Percentiles rank a stretch among this genome's conserved stretches.
Evolutionary conservation across 192 early-diverging fungal species (phyloP).

Genomic region (Ambispora gerdemannii): DNA sequence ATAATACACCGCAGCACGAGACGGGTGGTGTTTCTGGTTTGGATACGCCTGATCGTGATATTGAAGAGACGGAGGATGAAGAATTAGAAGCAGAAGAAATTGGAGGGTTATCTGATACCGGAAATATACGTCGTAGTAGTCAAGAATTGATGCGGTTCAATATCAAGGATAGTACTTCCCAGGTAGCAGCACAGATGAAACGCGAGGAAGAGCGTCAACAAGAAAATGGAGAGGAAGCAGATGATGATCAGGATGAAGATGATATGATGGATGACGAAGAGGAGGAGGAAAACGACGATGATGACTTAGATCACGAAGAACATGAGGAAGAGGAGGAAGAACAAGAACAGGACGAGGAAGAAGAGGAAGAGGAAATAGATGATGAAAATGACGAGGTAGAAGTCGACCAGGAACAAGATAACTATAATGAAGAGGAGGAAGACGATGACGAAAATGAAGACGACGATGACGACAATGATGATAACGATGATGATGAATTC

Average conservation of each 20-base stretch:
- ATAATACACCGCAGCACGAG: constrained; percentile 24
- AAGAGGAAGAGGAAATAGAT: constrained; percentile 8
- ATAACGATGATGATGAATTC: neutral
- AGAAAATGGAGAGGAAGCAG: neutral
- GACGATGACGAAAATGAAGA: neutral
- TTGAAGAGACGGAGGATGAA: constrained; percentile 12
- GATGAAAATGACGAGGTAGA: constrained; percentile 9
- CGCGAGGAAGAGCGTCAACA: too few relatives aligned
- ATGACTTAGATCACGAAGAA: neutral
- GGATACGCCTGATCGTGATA: constrained; percentile 2
- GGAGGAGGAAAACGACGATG: neutral
- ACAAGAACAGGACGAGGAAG: neutral
- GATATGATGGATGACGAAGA: neutral
- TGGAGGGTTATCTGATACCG: neutral
- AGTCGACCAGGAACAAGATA: neutral
- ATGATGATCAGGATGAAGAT: neutral
- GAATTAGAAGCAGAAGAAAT: neutral
- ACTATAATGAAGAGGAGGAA: neutral
- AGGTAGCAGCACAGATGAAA: neutral
- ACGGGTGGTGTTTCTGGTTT: neutral
- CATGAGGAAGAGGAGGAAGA: constrained; percentile 1
- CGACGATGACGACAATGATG: neutral
- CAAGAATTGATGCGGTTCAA: neutral
- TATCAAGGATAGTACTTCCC: neutral
- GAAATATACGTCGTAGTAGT: neutral